phyloP scores from a whole-genome alignment of 257 asterid species.

The Thymus quinquecostatus region DNA sequence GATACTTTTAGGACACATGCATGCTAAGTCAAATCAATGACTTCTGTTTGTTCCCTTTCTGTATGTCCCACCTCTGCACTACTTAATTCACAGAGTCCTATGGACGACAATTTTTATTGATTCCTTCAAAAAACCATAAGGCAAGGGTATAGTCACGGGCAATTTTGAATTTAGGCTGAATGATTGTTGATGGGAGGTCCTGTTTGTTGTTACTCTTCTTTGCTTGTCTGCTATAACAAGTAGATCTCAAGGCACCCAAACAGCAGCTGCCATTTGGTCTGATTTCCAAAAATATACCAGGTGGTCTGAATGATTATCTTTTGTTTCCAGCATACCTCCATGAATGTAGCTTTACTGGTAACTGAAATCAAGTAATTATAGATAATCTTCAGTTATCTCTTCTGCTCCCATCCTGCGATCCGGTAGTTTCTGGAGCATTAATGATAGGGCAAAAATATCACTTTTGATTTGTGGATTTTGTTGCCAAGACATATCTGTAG shows the following conservation, averaged over 20 bases:
- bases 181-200: neutral
- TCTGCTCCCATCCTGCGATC: neutral
- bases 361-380: neutral
- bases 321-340: neutral
- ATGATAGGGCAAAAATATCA: neutral
- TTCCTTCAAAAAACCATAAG: neutral
- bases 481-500: neutral
- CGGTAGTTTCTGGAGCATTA: neutral
- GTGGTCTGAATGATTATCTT: neutral
- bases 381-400: neutral
- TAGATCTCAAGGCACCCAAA: neutral
- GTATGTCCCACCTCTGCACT: neutral
- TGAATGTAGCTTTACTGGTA: neutral
- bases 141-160: neutral
- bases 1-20: neutral
- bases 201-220: neutral
- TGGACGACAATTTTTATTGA: too few species aligned
- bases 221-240: neutral
- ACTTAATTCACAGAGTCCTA: neutral
- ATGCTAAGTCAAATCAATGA: neutral
- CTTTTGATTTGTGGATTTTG: neutral
- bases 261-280: neutral
- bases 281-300: neutral
- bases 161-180: neutral
- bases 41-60: neutral